Evolutionary conservation across 75 land plant genomes (phyloP).

Genomic region (Gnetum montanum): DNA sequence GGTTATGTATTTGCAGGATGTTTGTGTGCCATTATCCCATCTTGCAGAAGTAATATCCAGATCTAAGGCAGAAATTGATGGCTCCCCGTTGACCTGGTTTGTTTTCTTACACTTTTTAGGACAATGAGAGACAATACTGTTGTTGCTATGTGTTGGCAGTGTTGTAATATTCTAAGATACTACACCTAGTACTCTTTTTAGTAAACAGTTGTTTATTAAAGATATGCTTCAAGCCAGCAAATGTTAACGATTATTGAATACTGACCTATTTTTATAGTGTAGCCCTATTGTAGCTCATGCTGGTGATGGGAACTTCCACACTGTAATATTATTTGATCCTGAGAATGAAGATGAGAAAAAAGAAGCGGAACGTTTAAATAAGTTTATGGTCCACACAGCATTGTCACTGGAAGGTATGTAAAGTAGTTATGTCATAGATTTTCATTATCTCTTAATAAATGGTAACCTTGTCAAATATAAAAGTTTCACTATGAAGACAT

Average conservation of each 20-base stretch:
- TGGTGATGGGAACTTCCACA: slow-evolving; percentile 98
- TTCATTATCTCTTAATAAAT: slow-evolving; percentile 1
- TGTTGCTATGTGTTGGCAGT: no score
- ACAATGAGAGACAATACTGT: no score
- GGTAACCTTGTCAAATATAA: background rate
- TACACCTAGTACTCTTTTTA: no score
- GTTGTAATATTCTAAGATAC: no score
- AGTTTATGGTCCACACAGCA: slow-evolving; percentile 76
- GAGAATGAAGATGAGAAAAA: slow-evolving; percentile 45
- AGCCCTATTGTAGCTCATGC: slow-evolving; percentile 94
- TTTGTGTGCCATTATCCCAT: slow-evolving; percentile 90
- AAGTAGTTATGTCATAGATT: no score
- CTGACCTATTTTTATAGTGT: slow-evolving; percentile 10
- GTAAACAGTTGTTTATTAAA: no score
- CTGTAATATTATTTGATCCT: slow-evolving; percentile 83
- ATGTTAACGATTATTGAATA: background rate
- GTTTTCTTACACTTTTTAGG: background rate
- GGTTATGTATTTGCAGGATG: slow-evolving; percentile 77
- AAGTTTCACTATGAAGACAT: no score
- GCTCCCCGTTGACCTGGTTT: slow-evolving; percentile 77
- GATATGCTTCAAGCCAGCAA: no score
- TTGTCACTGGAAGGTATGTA: slow-evolving; percentile 88
- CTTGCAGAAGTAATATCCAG: slow-evolving; percentile 89
- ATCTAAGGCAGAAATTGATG: slow-evolving; percentile 67
- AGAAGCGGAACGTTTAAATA: slow-evolving; percentile 71